phyloP scores from a whole-genome alignment of 1,284 basidiomycete genomes.

The Wolfiporia cocos region DNA sequence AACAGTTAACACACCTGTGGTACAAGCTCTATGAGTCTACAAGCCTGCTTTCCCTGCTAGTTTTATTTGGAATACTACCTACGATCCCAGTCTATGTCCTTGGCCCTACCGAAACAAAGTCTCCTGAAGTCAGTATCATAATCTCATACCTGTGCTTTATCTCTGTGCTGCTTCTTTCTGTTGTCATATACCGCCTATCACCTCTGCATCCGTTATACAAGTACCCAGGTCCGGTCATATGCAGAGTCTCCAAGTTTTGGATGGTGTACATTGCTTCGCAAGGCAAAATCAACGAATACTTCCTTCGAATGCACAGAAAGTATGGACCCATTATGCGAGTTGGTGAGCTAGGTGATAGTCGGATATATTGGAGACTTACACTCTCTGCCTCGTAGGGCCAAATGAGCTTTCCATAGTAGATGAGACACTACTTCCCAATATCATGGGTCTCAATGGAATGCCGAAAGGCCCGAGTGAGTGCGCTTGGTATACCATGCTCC shows the following conservation, averaged over 20 bases:
- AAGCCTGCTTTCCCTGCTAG: background rate
- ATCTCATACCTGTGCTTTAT: slow-evolving; percentile 2
- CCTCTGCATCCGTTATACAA: slow-evolving; percentile 25
- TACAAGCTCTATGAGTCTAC: slow-evolving; percentile 3
- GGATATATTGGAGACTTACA: too few relatives aligned
- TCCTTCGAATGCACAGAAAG: slow-evolving; percentile 18
- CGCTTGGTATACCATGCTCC: background rate
- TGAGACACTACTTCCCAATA: slow-evolving; percentile 10
- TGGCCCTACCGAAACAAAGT: background rate
- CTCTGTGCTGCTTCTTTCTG: slow-evolving; percentile 11
- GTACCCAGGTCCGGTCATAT: slow-evolving; percentile 23
- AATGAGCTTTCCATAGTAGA: slow-evolving; percentile 23
- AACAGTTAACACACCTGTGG: background rate
- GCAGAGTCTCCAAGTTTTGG: slow-evolving; percentile 21
- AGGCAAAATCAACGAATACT: slow-evolving; percentile 22
- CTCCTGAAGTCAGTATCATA: background rate
- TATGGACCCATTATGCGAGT: slow-evolving; percentile 27
- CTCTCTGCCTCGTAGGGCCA: slow-evolving; percentile 21
- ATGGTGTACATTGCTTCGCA: slow-evolving; percentile 10
- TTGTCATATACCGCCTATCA: slow-evolving; percentile 22
- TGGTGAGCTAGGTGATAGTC: slow-evolving; percentile 12
- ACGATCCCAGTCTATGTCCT: background rate
- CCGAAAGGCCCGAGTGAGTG: slow-evolving; percentile 7
- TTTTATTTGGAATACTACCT: slow-evolving; percentile 1
- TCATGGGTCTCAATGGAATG: slow-evolving; percentile 15